Evolutionary conservation across 202 grass and related monocot genomes (phyloP).

Genomic region (Musa balbisiana): DNA sequence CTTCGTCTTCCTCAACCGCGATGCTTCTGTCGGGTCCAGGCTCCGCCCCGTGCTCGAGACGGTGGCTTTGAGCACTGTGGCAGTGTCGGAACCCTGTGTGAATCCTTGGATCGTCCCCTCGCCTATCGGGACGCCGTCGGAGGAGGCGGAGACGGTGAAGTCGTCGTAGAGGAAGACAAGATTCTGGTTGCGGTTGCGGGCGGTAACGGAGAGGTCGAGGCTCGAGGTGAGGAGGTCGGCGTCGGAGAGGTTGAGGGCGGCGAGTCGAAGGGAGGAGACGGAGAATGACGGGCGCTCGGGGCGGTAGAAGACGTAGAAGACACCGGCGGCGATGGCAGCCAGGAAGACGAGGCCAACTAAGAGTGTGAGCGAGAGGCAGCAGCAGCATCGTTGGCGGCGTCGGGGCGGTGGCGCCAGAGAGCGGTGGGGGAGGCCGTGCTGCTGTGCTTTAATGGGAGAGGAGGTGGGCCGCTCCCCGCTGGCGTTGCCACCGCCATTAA

Average conservation of each 20-base stretch:
- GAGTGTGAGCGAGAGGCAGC: slow-evolving; percentile 6
- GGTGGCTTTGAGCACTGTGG: background rate
- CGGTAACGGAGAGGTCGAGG: background rate
- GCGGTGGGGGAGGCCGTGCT: background rate
- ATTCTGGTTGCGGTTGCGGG: slow-evolving; percentile 1
- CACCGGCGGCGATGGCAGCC: background rate
- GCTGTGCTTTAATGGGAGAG: background rate
- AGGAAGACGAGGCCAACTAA: background rate
- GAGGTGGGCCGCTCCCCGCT: background rate
- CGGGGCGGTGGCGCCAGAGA: background rate
- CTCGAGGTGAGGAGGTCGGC: slow-evolving; percentile 2
- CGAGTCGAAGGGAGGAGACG: background rate
- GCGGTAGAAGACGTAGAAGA: slow-evolving; percentile 4
- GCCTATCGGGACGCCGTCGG: background rate
- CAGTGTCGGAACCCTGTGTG: background rate
- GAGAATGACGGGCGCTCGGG: background rate
- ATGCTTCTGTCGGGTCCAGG: background rate
- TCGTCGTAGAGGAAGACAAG: background rate
- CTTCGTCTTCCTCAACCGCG: background rate
- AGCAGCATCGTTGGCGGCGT: background rate
- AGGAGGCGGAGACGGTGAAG: background rate
- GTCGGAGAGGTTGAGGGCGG: background rate
- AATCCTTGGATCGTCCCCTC: background rate
- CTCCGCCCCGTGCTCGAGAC: background rate
- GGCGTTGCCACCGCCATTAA: background rate